phyloP scores from a whole-genome alignment of 1,284 basidiomycete genomes.

The Microbotryum violaceum region DNA sequence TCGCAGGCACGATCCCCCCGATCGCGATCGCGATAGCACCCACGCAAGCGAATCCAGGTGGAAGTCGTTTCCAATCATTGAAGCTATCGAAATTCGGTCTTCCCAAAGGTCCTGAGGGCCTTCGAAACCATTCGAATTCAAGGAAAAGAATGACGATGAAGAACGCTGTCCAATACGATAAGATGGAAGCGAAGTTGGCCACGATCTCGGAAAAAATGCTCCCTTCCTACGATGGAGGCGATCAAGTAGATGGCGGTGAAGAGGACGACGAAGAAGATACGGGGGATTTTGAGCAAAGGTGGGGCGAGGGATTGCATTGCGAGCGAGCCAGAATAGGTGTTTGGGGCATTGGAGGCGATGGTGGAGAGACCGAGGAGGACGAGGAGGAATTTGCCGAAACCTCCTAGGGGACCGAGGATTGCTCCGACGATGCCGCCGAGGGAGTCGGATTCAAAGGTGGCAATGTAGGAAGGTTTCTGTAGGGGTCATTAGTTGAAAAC shows the following conservation, averaged over 20 bases:
- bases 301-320: slow-evolving; percentile 54
- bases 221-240: slow-evolving; percentile 55
- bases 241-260: slow-evolving; percentile 51
- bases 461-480: slow-evolving; percentile 50
- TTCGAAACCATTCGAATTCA: slow-evolving; percentile 39
- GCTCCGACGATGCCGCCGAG: slow-evolving; percentile 46
- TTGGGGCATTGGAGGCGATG: slow-evolving; percentile 55
- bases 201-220: slow-evolving; percentile 55
- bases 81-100: slow-evolving; percentile 55
- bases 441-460: slow-evolving; percentile 48
- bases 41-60: neutral
- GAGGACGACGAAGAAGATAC: slow-evolving; percentile 55
- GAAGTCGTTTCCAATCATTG: slow-evolving; percentile 43
- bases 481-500: slow-evolving; percentile 34
- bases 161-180: slow-evolving; percentile 60
- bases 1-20: slow-evolving; percentile 3
- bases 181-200: slow-evolving; percentile 50
- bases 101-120: slow-evolving; percentile 11
- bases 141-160: slow-evolving; percentile 56
- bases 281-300: slow-evolving; percentile 52
- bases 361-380: slow-evolving; percentile 54
- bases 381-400: slow-evolving; percentile 54
- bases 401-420: slow-evolving; percentile 43
- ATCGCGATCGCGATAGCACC: slow-evolving; percentile 3
- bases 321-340: slow-evolving; percentile 54